Base-by-base conservation (phyloP, 345 rosid genomes). In the Gynandropsis gynandra region DNA sequence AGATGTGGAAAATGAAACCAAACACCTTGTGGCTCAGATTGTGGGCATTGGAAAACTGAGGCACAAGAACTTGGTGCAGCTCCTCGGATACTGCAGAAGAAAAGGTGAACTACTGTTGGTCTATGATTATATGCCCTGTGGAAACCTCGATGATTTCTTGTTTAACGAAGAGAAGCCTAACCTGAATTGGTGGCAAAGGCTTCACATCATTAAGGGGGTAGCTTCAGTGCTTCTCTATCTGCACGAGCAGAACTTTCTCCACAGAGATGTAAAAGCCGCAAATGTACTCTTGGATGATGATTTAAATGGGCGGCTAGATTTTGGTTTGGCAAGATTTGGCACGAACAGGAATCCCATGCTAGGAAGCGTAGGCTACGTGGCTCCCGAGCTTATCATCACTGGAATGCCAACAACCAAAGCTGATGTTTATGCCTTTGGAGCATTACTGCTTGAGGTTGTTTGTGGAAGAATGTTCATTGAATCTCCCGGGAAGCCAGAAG, bases 401-500 rank as follows among this genome's bases (percentile, higher is more conserved):
- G 98, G 95, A 33, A 92, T 80, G 78, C 80, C 96, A 12, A 75
- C 85, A 3, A 54, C 76, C 4, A 63, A 83, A 56, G 87, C 98
- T 0, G 98, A 92, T 68, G 86, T 92, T 47, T 92, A 72, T 42
- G 95, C 98, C 10, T 92, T 92, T 38, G 98, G 98, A 14, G 93
- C 98, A 8, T 61, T 92, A 9, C 56, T 92, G 65, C 74, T 92
- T 4, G 96, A 92, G 68, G 81, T 81, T 33, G 86, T 71, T 0
- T 92, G 98, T 41, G 95, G 96, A 33, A 78, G 98, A 45, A 77
- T 87, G 71, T 95, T 93, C 11, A 78, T 87, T 13, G 96, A 87
- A 62, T 78, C 76, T 8, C 74, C 74, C 1, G 92, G 94, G 20
- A 66, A 70, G 71, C 84, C 85, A 0, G 95, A 87, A 62, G 98